Evolutionary conservation across 2,329 filamentous ascomycete species (phyloP), one percentile per base, ranked within the genome.

Genomic region (Fusarium nygamai): DNA sequence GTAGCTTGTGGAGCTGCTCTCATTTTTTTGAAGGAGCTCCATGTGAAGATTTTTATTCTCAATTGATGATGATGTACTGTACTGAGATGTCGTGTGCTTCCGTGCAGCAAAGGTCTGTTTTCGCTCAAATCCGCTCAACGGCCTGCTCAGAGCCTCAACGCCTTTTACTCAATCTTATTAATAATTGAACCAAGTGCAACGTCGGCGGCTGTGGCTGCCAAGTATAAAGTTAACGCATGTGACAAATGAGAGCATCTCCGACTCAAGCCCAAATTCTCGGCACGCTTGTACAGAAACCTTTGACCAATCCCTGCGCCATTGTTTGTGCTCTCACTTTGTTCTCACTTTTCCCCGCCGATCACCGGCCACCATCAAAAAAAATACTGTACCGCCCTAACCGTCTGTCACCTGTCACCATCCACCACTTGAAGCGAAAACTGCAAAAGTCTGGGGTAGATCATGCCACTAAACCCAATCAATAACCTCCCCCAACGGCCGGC

Each of bases 401-500:
- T 31, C n/a, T n/a, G n/a, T n/a, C n/a, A n/a, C n/a, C 38, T 47
- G 27, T 19, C 43, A n/a, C 36, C 27, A 64, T 38, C 38, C 59
- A 57, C 33, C 38, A 62, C 17, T 33, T 17, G 24, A 8, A 34
- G n/a, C 46, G 19, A 14, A 34, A 27, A 33, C 16, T 24, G 38
- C 46, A 27, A 20, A 11, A 69, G 17, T 69, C 65, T 53, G 67
- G 67, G 66, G 67, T 61, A 53, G 19, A 8, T 33, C 29, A 51
- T 31, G 14, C 51, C 51, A 51, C 61, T 53, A 33, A 65, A 48
- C 33, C 24, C 14, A 48, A 29, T 57, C 9, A n/a, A 58, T 17
- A 13, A 17, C 38, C 48, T 31, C 11, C 48, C 48, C 8, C 36
- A 43, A 62, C 59, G 36, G 51, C 31, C 11, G 38, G 13, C 5